A percentile compares a stretch with the other conserved stretches of the same genome.
Conservation (phyloP, 495 filamentous ascomycete genomes). For the Lepidopterella palustris region DNA sequence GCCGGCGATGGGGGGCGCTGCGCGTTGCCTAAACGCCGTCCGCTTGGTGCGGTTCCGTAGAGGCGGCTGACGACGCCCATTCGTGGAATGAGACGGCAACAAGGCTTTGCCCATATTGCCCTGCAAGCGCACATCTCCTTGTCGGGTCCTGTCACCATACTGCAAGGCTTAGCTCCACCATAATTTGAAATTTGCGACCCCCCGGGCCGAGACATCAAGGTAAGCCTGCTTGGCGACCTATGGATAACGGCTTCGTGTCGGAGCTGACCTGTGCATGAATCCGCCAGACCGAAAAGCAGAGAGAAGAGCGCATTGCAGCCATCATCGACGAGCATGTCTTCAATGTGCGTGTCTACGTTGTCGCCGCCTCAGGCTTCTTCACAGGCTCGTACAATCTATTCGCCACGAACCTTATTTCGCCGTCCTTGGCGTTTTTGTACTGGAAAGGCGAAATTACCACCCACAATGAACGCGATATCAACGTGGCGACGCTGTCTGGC, state of each 20-base stretch:
- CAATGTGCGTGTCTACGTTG: constrained; percentile 28
- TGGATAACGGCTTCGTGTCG: constrained; percentile 2
- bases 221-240: constrained; percentile 1
- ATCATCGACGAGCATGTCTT: constrained; percentile 19
- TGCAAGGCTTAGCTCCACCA: no score
- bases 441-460: constrained; percentile 42
- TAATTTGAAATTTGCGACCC: neutral
- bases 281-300: constrained; percentile 1
- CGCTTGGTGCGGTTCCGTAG: no score
- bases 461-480: constrained; percentile 43
- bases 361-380: constrained; percentile 62
- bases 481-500: constrained; percentile 53
- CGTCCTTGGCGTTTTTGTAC: constrained; percentile 58
- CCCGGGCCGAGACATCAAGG: constrained; percentile 7
- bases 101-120: no score
- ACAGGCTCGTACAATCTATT: constrained; percentile 68
- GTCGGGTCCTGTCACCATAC: no score
- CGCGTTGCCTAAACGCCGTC: no score
- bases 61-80: no score
- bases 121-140: no score
- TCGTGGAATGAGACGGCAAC: no score
- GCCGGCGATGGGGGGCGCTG: no score
- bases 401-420: constrained; percentile 57
- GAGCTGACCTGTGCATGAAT: neutral
- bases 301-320: constrained; percentile 4